Conservation (phyloP, 805 yeast genomes). For the Candida maltosa region DNA sequence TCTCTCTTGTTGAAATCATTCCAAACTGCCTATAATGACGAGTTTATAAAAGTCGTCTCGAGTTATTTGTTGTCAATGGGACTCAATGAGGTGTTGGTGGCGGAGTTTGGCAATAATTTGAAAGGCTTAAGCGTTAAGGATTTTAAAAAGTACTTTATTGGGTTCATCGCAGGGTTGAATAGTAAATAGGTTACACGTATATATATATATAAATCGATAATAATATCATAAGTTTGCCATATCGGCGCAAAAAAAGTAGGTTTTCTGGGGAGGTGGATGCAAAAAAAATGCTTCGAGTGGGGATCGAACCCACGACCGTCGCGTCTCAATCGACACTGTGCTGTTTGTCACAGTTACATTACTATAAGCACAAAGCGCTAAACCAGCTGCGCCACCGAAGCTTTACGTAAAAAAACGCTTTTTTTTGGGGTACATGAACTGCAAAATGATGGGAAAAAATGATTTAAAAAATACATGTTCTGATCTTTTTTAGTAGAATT, state of each 20-base stretch:
- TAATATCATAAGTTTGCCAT: too few species aligned
- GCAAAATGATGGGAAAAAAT: too few species aligned
- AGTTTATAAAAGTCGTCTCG: conserved; percentile 45
- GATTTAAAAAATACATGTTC: too few species aligned
- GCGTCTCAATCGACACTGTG: conserved; percentile 56
- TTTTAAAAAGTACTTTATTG: conserved; percentile 69
- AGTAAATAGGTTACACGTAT: too few species aligned
- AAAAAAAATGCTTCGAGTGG: conserved; percentile 53
- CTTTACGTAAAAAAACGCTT: too few species aligned
- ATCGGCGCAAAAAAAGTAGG: too few species aligned
- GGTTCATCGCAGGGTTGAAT: too few species aligned
- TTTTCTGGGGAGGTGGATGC: too few species aligned
- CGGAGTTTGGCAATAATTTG: conserved; percentile 60
- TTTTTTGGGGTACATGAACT: too few species aligned
- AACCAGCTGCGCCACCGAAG: conserved; percentile 53
- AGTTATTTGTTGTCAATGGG: conserved; percentile 54
- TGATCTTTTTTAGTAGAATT: too few species aligned
- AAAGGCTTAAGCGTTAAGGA: conserved; percentile 54
- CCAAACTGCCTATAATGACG: conserved; percentile 39
- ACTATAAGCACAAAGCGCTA: conserved; percentile 55
- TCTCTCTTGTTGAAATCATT: conserved; percentile 66
- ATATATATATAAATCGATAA: too few species aligned
- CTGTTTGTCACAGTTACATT: conserved; percentile 45
- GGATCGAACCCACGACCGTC: conserved; percentile 56
- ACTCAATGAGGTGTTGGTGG: conserved; percentile 55